A percentile compares a stretch with the other conserved stretches of the same genome.
phyloP scores from a whole-genome alignment of 2,329 filamentous ascomycete species.

The Colletotrichum endophyticum region DNA sequence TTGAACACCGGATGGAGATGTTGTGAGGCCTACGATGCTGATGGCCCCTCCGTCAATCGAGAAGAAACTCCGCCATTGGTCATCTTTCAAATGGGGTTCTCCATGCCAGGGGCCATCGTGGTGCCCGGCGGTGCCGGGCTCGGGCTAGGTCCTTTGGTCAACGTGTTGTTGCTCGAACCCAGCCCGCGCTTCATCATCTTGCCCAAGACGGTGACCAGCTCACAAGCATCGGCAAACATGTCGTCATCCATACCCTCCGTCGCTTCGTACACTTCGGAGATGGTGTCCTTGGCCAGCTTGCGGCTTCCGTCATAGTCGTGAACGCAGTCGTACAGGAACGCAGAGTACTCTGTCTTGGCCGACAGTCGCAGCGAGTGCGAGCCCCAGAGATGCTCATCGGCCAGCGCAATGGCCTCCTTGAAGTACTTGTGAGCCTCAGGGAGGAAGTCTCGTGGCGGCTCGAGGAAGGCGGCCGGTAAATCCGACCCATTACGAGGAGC shows the following conservation, averaged over 20 bases:
- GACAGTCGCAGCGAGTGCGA: constrained; percentile 90
- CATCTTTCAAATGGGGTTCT: constrained; percentile 43
- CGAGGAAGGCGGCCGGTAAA: constrained; percentile 64
- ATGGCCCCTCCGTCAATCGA: not conserved
- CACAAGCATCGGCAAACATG: constrained; percentile 90
- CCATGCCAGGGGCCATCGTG: constrained; percentile 40
- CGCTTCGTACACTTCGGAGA: constrained; percentile 89
- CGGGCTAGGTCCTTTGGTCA: constrained; percentile 36
- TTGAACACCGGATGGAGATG: not conserved
- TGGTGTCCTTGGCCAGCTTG: constrained; percentile 78
- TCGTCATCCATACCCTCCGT: constrained; percentile 94
- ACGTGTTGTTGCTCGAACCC: constrained; percentile 38
- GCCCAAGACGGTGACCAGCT: constrained; percentile 83
- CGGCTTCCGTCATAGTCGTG: constrained; percentile 81
- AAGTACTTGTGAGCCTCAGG: constrained; percentile 85
- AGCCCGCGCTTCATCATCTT: constrained; percentile 85
- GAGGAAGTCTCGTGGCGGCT: constrained; percentile 81
- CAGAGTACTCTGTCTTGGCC: constrained; percentile 89
- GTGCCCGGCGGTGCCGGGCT: constrained; percentile 26
- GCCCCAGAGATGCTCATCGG: constrained; percentile 79
- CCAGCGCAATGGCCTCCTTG: constrained; percentile 74
- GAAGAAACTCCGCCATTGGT: not conserved
- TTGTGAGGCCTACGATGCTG: not conserved
- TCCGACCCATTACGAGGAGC: constrained; percentile 36
- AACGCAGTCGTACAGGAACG: constrained; percentile 91